phyloP scores from a whole-genome alignment of 2,329 filamentous ascomycete genomes.

The Niveomyces coronatus region DNA sequence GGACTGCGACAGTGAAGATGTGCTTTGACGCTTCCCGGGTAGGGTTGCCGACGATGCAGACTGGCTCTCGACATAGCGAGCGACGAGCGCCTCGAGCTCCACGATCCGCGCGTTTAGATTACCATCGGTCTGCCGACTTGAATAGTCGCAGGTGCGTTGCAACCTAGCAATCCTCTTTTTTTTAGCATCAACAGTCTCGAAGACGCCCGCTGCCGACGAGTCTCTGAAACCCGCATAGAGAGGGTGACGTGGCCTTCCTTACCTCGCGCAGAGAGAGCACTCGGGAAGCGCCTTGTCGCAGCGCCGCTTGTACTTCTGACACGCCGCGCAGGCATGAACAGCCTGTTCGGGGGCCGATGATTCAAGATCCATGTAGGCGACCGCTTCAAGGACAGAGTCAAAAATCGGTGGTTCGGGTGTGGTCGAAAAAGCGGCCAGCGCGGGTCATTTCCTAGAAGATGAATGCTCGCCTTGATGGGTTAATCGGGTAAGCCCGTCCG shows the following conservation, averaged over 20 bases:
- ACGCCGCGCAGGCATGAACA: constrained; percentile 10
- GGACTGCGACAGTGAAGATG: background rate
- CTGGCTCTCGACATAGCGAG: constrained; percentile 1
- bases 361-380: too few relatives aligned
- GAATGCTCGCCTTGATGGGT: too few relatives aligned
- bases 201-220: too few relatives aligned
- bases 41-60: background rate
- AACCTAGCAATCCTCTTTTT: too few relatives aligned
- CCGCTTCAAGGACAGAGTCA: too few relatives aligned
- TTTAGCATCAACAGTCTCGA: too few relatives aligned
- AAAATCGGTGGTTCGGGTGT: too few relatives aligned
- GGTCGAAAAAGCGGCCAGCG: too few relatives aligned
- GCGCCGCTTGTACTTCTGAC: constrained; percentile 12
- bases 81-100: constrained; percentile 11
- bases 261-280: constrained; percentile 11
- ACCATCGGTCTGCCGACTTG: constrained; percentile 3
- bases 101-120: constrained; percentile 9
- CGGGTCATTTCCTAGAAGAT: too few relatives aligned
- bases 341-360: constrained; percentile 6
- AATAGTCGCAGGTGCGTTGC: constrained; percentile 7
- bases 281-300: constrained; percentile 11
- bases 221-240: background rate
- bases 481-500: too few relatives aligned
- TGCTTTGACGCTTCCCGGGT: too few relatives aligned
- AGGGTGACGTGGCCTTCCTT: background rate